Conservation (phyloP, 2,329 filamentous ascomycete species). For the Epichloe scottii region DNA sequence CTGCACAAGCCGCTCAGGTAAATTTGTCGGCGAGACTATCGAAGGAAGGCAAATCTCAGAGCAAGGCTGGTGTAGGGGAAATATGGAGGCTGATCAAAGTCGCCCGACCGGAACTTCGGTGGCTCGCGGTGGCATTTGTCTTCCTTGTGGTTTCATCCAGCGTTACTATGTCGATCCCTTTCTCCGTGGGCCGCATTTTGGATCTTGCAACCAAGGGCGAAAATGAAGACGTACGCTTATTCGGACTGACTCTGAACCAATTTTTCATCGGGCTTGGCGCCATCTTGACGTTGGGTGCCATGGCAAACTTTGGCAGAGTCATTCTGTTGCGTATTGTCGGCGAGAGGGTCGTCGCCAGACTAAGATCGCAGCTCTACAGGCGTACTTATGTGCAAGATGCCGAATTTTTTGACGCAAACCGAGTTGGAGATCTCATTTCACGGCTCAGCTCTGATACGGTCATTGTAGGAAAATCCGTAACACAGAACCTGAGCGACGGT, state of each 20-base stretch:
- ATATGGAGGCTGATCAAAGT: conserved; percentile 83
- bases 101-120: conserved; percentile 69
- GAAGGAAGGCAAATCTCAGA: conserved; percentile 56
- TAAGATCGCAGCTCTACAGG: conserved; percentile 81
- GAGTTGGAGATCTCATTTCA: conserved; percentile 91
- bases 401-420: conserved; percentile 97
- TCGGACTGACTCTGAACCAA: conserved; percentile 72
- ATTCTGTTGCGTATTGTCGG: conserved; percentile 88
- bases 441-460: conserved; percentile 92
- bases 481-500: conserved; percentile 95
- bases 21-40: conserved; percentile 80
- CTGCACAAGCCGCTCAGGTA: conserved; percentile 73
- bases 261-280: conserved; percentile 75
- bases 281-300: conserved; percentile 71
- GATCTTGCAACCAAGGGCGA: conserved; percentile 73
- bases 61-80: conserved; percentile 55
- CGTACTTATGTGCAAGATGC: conserved; percentile 94
- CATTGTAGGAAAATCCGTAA: conserved; percentile 97
- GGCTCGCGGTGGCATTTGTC: conserved; percentile 66
- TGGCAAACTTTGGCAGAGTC: conserved; percentile 87
- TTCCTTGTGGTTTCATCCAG: conserved; percentile 81
- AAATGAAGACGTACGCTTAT: conserved; percentile 55
- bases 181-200: conserved; percentile 90
- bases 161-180: conserved; percentile 93
- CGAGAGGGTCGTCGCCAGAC: conserved; percentile 81